Base-by-base conservation (phyloP, 1,139 yeast species). In the Hansenula sp. region DNA sequence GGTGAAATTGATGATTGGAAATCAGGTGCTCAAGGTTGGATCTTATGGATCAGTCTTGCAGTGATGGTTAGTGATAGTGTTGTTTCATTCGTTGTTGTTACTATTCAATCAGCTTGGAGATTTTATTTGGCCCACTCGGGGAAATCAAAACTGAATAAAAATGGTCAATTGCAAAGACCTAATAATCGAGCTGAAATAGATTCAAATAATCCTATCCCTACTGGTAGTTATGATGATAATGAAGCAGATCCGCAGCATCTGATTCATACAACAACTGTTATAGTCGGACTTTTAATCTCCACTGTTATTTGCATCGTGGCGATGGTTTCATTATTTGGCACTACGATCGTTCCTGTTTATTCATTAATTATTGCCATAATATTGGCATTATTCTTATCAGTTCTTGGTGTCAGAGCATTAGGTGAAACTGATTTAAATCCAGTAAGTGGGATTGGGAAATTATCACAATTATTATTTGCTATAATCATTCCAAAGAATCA, bases 351-450 rank as follows among this genome's bases (percentile, higher is more conserved):
- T 3, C 96, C 97, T 0, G 56, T 84, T 8, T 84, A 85, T 56
- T 79, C 95, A 0, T 72, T 85, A 36, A 57, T 81, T 0, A 65
- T 78, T 3, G 94, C 97, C 0, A 77, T 91, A 5, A 47, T 83
- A 0, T 59, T 93, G 33, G 96, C 99, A 0, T 68, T 91, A 36
- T 67, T 89, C 47, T 73, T 93, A 41, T 87, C 96, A 0, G 74
- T 93, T 1, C 69, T 93, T 11, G 99, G 96, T 1, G 96, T 93
- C 0, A 71, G 98, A 42, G 97, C 99, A 0, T 69, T 93, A 9
- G 99, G 99, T 9, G 98, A 93, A 61, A 93, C 99, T 0, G 99
- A 93, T 66, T 73, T 93, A 53, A 93, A 93, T 59, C 99, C 99
- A 0, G 99, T 93, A 1, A 85, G 96, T 58, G 98, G 98, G 0